Evolutionary conservation across 164 flowering plant genomes (phyloP), one percentile per base, ranked within the genome.

Genomic region (Kingdonia uniflora): DNA sequence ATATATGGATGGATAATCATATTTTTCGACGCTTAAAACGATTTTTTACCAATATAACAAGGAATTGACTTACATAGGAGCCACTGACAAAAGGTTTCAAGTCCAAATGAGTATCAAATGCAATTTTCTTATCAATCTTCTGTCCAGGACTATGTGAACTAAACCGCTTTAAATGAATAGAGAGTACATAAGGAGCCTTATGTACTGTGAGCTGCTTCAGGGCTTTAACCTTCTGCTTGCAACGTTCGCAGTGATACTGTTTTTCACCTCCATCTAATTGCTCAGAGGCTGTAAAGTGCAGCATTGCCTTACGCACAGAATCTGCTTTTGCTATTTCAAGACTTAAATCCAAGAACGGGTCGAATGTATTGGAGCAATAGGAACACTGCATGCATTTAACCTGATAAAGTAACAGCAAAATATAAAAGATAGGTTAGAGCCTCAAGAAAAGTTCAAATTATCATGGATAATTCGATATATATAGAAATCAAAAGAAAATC

Each of bases 141-240:
- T 76, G 78, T 14, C 86, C 87, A 57, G 74, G 73, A 66, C 71
- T 54, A 68, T 77, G 70, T 4, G 95, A 65, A 46, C 79, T 75
- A 65, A 94, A 94, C 7, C 99, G 80, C 76, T 94, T 94, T 15
- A 94, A 71, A 76, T 94, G 99, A 63, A 94, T 63, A 25, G 88
- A 66, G 17, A 94, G 88, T 19, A 89, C 96, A 74, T 77, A 69
- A 56, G 97, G 99, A n/a, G 96, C 84, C 64, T 89, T 80, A 75
- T 83, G 60, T 57, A 94, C 66, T 10, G 95, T 94, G 17, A 94
- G 92, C 72, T 85, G 95, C 63, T 89, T 94, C 29, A 68, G 67
- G 56, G 99, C 99, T 75, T 49, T 78, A 42, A 94, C 99, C 74
- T 89, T 94, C 66, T 85, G 85, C 58, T 82, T 85, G 86, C 99